Percentiles rank a stretch among this genome's conserved stretches.
Conservation (phyloP, 495 filamentous ascomycete genomes). For the Talaromyces trachyspermus region DNA sequence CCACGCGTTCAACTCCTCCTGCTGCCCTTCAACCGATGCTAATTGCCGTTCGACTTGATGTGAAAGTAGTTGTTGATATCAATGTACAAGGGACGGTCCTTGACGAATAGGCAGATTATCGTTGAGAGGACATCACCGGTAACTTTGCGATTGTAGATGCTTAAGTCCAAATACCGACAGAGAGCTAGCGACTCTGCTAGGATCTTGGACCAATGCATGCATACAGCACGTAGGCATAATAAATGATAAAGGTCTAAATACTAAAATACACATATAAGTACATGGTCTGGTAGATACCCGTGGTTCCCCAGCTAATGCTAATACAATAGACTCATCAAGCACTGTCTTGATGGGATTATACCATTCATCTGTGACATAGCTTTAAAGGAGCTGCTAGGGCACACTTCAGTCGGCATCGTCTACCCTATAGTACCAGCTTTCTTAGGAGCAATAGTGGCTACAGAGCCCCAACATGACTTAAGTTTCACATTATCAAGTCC, state of each 20-base stretch:
- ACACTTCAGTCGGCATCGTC: conserved; percentile 30
- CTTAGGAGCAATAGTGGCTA: conserved; percentile 65
- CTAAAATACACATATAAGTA: conserved; percentile 69
- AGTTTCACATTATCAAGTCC: conserved; percentile 88
- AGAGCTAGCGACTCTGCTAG: conserved; percentile 66
- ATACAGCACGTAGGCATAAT: conserved; percentile 70
- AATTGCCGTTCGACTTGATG: conserved; percentile 89
- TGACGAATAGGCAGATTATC: conserved; percentile 81
- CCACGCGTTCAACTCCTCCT: conserved; percentile 77
- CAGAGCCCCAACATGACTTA: conserved; percentile 73
- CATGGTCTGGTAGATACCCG: conserved; percentile 60
- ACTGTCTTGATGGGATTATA: conserved; percentile 13
- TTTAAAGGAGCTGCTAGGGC: conserved; percentile 31
- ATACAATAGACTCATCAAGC: neutral
- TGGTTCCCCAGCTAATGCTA: conserved; percentile 17
- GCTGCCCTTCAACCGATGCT: conserved; percentile 77
- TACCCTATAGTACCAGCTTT: conserved; percentile 36
- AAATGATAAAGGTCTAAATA: conserved; percentile 72
- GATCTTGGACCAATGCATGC: conserved; percentile 72
- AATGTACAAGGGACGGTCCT: conserved; percentile 60
- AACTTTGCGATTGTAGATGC: conserved; percentile 70
- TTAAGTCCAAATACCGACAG: conserved; percentile 65
- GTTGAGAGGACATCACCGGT: conserved; percentile 72
- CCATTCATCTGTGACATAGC: conserved; percentile 13
- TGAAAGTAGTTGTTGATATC: conserved; percentile 97